These are phyloP conservation scores for Ascochyta lentis DNA, from an alignment of 2,329 filamentous ascomycete species.

Conservation along the genomic window DNA sequence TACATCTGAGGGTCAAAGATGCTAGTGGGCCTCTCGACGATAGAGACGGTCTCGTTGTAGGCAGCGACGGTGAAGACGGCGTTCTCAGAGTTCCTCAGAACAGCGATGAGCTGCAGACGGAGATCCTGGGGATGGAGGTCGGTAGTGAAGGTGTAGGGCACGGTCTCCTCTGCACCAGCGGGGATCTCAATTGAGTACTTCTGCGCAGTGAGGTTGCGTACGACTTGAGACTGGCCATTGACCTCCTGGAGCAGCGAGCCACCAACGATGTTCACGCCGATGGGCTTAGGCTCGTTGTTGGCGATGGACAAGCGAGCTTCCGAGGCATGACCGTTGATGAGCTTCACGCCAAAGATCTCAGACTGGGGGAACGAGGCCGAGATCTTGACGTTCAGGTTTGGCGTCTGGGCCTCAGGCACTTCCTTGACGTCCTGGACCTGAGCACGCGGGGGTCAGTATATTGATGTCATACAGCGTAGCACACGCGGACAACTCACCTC, in stretches of 20 bases:
- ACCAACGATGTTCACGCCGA: constrained; percentile 77
- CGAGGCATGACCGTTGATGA: constrained; percentile 89
- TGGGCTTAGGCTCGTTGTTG: constrained; percentile 80
- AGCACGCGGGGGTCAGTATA: constrained; percentile 27
- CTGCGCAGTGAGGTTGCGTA: constrained; percentile 84
- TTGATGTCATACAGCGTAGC: constrained; percentile 46
- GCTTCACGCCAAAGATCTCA: constrained; percentile 92
- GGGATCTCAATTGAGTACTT: constrained; percentile 77
- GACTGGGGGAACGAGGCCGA: constrained; percentile 66
- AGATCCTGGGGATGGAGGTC: constrained; percentile 95
- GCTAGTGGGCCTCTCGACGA: constrained; percentile 90
- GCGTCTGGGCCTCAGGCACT: constrained; percentile 64
- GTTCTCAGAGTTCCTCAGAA: constrained; percentile 72
- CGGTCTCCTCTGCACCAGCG: constrained; percentile 74
- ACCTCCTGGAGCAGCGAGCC: constrained; percentile 72
- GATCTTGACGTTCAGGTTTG: constrained; percentile 62
- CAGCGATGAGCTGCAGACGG: constrained; percentile 75
- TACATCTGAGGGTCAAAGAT: constrained; percentile 97
- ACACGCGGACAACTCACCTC: constrained; percentile 58
- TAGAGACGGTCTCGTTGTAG: constrained; percentile 80
- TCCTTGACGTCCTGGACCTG: constrained; percentile 47
- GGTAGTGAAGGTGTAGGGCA: constrained; percentile 84
- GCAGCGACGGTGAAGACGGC: constrained; percentile 77
- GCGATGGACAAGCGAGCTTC: constrained; percentile 80
- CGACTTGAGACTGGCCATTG: constrained; percentile 62